phyloP scores from a whole-genome alignment of 768 basidiomycete species.

The Plicaturopsis crispa region DNA sequence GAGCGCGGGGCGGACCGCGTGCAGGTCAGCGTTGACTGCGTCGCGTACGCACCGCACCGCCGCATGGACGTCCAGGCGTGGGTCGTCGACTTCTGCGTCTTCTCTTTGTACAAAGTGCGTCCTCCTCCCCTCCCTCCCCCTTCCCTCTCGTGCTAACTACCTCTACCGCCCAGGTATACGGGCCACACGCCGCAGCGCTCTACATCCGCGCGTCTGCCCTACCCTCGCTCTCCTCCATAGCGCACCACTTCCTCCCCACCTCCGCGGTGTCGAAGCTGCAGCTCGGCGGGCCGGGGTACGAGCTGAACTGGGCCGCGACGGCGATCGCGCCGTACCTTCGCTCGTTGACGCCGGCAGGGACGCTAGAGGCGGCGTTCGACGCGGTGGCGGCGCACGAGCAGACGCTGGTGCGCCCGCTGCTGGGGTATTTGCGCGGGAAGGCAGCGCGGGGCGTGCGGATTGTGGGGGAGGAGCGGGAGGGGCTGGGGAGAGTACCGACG shows the following conservation, averaged over 20 bases:
- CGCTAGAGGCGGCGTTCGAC: constrained; percentile 42
- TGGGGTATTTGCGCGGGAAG: constrained; percentile 48
- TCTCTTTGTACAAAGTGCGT: constrained; percentile 70
- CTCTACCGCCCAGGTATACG: constrained; percentile 48
- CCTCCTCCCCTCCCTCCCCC: not conserved
- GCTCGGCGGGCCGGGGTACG: constrained; percentile 71
- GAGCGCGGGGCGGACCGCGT: constrained; percentile 49
- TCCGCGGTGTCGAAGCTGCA: constrained; percentile 49
- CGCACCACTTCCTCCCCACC: constrained; percentile 62
- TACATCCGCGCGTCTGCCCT: constrained; percentile 49
- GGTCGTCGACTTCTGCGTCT: constrained; percentile 70
- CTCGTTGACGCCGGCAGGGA: constrained; percentile 39
- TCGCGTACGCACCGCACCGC: constrained; percentile 73
- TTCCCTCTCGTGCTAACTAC: not conserved
- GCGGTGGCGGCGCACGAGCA: constrained; percentile 60
- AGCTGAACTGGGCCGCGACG: constrained; percentile 53
- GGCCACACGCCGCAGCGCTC: constrained; percentile 60
- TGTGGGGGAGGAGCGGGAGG: constrained; percentile 49
- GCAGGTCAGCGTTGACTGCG: constrained; percentile 69
- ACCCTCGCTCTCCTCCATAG: constrained; percentile 48
- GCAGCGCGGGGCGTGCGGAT: constrained; percentile 54
- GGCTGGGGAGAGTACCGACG: constrained; percentile 50
- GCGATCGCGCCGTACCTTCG: constrained; percentile 57
- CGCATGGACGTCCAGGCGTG: constrained; percentile 65
- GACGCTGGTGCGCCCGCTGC: constrained; percentile 41